phyloP scores from a whole-genome alignment of 2,329 filamentous ascomycete genomes.

The Aspergillus amoenus region DNA sequence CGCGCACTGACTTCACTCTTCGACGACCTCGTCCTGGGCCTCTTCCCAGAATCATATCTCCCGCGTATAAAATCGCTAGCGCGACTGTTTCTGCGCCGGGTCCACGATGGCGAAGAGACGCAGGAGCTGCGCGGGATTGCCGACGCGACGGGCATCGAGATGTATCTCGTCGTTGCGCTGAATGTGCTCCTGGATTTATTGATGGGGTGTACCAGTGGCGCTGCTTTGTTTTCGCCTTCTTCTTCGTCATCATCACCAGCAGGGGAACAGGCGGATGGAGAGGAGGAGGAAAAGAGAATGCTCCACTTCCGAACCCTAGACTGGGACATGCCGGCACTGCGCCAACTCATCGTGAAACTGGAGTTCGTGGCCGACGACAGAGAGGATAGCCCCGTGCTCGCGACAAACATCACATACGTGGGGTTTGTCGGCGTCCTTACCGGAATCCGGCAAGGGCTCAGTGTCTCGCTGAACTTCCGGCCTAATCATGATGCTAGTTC shows the following conservation, averaged over 20 bases:
- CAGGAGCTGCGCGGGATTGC: conserved; percentile 62
- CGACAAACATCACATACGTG: conserved; percentile 50
- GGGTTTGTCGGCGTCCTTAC: conserved; percentile 53
- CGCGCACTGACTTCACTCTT: conserved; percentile 50
- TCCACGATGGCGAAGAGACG: conserved; percentile 58
- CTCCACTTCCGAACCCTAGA: conserved; percentile 49
- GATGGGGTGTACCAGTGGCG: conserved; percentile 65
- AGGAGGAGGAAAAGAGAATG: conserved; percentile 24
- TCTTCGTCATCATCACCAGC: conserved; percentile 4
- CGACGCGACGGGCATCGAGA: conserved; percentile 49
- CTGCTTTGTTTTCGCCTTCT: conserved; percentile 21
- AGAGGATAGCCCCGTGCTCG: conserved; percentile 37
- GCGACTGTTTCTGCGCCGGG: conserved; percentile 48
- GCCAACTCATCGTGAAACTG: conserved; percentile 52
- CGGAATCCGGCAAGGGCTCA: conserved; percentile 47
- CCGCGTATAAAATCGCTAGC: conserved; percentile 40
- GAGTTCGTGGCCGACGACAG: conserved; percentile 40
- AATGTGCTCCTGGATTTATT: conserved; percentile 64
- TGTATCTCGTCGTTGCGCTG: conserved; percentile 62
- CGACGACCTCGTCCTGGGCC: conserved; percentile 41
- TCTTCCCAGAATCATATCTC: conserved; percentile 28
- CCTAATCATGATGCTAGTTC: conserved; percentile 46
- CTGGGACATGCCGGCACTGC: conserved; percentile 55
- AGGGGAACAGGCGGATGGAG: conserved; percentile 5
- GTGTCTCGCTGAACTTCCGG: conserved; percentile 54